Evolutionary conservation across 495 filamentous ascomycete genomes (phyloP).

Genomic region (Penicillium simplicissimum): DNA sequence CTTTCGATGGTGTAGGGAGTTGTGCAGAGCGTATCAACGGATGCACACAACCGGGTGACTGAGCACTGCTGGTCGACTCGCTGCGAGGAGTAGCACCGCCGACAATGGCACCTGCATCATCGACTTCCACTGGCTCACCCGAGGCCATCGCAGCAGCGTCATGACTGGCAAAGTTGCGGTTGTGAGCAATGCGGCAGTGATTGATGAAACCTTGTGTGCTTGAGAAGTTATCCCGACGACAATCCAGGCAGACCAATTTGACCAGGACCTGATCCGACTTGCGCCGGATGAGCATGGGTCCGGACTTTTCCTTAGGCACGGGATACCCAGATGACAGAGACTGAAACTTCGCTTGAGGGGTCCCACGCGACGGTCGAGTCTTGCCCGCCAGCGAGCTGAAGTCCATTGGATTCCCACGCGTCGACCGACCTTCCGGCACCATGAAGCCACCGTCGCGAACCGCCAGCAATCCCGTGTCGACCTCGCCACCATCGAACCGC

Average conservation of each 20-base stretch:
- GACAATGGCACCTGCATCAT: slow-evolving; percentile 58
- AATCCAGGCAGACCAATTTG: slow-evolving; percentile 88
- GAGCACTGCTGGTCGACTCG: slow-evolving; percentile 35
- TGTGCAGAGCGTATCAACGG: slow-evolving; percentile 65
- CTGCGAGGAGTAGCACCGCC: slow-evolving; percentile 42
- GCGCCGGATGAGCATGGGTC: slow-evolving; percentile 61
- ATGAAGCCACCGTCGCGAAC: slow-evolving; percentile 36
- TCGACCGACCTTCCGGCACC: slow-evolving; percentile 63
- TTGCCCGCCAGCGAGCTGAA: slow-evolving; percentile 54
- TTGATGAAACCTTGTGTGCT: slow-evolving; percentile 98
- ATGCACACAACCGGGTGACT: slow-evolving; percentile 62
- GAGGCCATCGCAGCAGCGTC: slow-evolving; percentile 90
- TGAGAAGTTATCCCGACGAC: slow-evolving; percentile 84
- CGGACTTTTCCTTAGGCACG: slow-evolving; percentile 64
- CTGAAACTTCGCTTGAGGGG: slow-evolving; percentile 62
- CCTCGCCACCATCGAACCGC: slow-evolving; percentile 71
- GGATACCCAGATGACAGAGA: slow-evolving; percentile 73
- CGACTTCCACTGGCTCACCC: slow-evolving; percentile 75
- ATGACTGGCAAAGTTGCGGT: slow-evolving; percentile 87
- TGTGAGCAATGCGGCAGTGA: slow-evolving; percentile 94
- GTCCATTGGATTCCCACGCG: slow-evolving; percentile 70
- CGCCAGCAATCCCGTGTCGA: slow-evolving; percentile 34
- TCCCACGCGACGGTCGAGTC: slow-evolving; percentile 61
- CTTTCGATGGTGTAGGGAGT: slow-evolving; percentile 52
- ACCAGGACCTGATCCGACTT: slow-evolving; percentile 61